Evolutionary conservation across 1,284 basidiomycete genomes (phyloP), one percentile per base, ranked within the genome.

Genomic region (Malassezia furfur): DNA sequence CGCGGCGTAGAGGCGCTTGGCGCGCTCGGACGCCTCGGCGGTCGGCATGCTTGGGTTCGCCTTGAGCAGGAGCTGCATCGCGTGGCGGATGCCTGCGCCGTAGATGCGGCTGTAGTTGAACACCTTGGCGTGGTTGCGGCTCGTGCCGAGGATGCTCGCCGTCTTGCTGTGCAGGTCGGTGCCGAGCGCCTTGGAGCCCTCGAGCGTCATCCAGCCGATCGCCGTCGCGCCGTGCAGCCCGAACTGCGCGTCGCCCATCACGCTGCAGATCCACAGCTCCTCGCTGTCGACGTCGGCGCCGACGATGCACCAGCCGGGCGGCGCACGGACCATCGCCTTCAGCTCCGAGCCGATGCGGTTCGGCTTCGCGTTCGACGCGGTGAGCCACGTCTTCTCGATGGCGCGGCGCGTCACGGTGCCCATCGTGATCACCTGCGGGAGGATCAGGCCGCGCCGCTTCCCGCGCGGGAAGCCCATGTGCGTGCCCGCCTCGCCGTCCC

Each of bases 101-200:
- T 99, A 98, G 67, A 99, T 96, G 48, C 94, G 84, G 39, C 91
- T 96, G 72, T 99, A 98, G 75, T 99, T 98, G 82, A 99, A 99
- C 21, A 98, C 89, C 75, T 99, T 98, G 45, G 94, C 94, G 67
- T 90, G 86, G 71, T 98, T 88, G 38, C 94, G 83, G 41, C 88
- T 87, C 59, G 91, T 96, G 19, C 89, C 88, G 46, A 98, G 78
- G 65, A 98, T 98, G 57, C 78, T 84, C 6, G 93, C 94, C 8
- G 93, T 96, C 78, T 96, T 96, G 25, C 91, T 96, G 73, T 98
- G 93, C 49, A 99, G 78, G 76, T 98, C 94, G 2, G 93, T 98
- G 5, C 91, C 93, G 0, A 86, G 85, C 0, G 85, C 81, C 76
- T 98, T 99, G n/a, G 91, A 96, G 1, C 94, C 94, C 76, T 98